A percentile compares a stretch with the other conserved stretches of the same genome.
These are phyloP conservation scores for Orbilia quercus DNA, from an alignment of 2,329 filamentous ascomycete genomes.

Conservation along the genomic window DNA sequence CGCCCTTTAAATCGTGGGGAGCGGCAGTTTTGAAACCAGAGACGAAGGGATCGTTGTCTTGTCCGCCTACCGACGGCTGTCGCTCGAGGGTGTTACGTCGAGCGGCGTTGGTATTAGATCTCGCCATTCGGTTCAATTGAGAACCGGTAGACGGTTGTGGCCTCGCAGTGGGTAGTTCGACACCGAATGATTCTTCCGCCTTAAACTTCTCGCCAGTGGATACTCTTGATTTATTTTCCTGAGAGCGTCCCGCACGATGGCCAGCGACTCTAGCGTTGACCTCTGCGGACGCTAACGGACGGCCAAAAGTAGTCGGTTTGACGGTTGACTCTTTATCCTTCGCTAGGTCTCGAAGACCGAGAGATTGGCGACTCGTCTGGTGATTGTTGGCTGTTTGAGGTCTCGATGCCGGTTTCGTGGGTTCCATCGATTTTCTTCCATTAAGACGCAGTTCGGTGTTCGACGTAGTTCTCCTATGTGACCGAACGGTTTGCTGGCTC, in stretches of 20 bases:
- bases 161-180: conserved; percentile 7
- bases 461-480: conserved; percentile 29
- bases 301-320: conserved; percentile 35
- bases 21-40: conserved; percentile 34
- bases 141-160: conserved; percentile 8
- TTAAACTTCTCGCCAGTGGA: neutral
- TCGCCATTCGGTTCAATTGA: conserved; percentile 7
- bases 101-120: conserved; percentile 11
- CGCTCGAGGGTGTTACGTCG: conserved; percentile 18
- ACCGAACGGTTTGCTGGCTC: neutral
- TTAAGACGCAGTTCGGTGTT: conserved; percentile 7
- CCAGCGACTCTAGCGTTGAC: conserved; percentile 52
- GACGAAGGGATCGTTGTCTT: conserved; percentile 35
- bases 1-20: conserved; percentile 35
- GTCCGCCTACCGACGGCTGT: neutral
- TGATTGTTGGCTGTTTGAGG: conserved; percentile 34
- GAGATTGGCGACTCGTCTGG: conserved; percentile 11
- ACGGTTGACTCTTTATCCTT: conserved; percentile 21
- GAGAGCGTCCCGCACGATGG: conserved; percentile 16
- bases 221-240: conserved; percentile 2
- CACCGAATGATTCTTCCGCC: neutral
- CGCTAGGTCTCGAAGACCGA: conserved; percentile 10
- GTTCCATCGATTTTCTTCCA: conserved; percentile 29
- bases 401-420: conserved; percentile 18
- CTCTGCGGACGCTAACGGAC: conserved; percentile 40